These are phyloP conservation scores for Rosa hybrid DNA, from an alignment of 331 rosid genomes.

Conservation along the genomic window DNA sequence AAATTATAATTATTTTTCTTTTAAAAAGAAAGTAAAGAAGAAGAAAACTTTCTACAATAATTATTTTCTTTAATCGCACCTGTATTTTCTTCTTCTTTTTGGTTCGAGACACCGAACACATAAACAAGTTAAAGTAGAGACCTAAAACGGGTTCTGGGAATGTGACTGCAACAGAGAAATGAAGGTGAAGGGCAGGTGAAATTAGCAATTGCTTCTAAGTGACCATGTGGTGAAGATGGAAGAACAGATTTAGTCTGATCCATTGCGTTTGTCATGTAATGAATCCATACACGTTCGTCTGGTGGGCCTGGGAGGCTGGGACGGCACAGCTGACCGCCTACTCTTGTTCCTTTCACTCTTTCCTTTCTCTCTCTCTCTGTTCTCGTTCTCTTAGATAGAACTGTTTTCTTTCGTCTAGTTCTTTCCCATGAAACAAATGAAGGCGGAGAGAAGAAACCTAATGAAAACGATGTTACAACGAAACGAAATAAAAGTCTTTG, in stretches of 20 bases:
- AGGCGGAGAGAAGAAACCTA: background rate
- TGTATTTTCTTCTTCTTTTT: background rate
- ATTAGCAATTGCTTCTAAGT: background rate
- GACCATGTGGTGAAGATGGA: background rate
- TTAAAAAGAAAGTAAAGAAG: too few relatives aligned
- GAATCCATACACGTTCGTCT: background rate
- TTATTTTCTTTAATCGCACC: too few relatives aligned
- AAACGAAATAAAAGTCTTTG: too few relatives aligned
- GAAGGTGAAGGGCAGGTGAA: constrained; percentile 3
- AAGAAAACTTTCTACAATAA: too few relatives aligned
- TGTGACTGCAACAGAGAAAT: background rate
- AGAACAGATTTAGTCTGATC: background rate
- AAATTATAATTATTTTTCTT: too few relatives aligned
- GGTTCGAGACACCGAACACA: background rate
- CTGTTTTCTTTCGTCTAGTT: background rate
- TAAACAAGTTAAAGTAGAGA: background rate
- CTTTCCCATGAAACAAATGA: background rate
- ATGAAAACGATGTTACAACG: background rate
- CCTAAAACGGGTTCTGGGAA: background rate
- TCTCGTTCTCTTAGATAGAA: too few relatives aligned
- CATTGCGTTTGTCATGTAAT: background rate
- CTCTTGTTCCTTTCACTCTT: background rate
- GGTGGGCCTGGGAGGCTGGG: background rate
- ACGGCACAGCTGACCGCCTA: background rate
- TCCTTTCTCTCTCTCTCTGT: background rate